A percentile compares a stretch with the other conserved stretches of the same genome.
Evolutionary conservation across 225 moss, liverwort and hornwort species (phyloP).

Genomic region (Antitrichia curtipendula): DNA sequence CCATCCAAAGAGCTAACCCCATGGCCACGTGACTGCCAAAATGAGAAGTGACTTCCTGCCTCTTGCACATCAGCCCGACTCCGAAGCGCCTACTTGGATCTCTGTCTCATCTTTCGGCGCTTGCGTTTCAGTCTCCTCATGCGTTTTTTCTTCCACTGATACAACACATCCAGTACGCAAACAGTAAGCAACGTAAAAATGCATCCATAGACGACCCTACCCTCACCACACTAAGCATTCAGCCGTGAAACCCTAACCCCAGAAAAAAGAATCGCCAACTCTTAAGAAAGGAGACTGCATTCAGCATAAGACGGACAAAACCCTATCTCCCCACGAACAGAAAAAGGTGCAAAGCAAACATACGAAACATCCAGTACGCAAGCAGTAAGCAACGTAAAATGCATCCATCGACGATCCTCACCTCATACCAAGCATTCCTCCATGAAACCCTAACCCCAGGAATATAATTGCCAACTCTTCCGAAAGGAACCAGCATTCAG

Average conservation of each 20-base stretch:
- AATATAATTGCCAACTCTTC: background rate
- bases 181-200: background rate
- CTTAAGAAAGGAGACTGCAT: background rate
- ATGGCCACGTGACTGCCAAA: background rate
- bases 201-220: background rate
- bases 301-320: background rate
- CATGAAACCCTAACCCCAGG: background rate
- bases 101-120: constrained; percentile 58
- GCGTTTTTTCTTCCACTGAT: constrained; percentile 53
- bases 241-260: background rate
- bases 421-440: background rate
- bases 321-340: background rate
- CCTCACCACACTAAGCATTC: background rate
- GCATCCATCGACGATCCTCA: background rate
- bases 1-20: background rate
- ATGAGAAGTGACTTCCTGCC: constrained; percentile 14
- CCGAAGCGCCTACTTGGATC: constrained; percentile 26
- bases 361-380: background rate
- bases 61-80: constrained; percentile 4
- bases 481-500: background rate
- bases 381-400: background rate
- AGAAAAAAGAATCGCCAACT: background rate
- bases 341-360: background rate
- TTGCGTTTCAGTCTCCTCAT: constrained; percentile 57
- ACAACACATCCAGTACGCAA: background rate